These are phyloP conservation scores for Fusarium siculi DNA, from an alignment of 2,329 filamentous ascomycete species.

Conservation along the genomic window DNA sequence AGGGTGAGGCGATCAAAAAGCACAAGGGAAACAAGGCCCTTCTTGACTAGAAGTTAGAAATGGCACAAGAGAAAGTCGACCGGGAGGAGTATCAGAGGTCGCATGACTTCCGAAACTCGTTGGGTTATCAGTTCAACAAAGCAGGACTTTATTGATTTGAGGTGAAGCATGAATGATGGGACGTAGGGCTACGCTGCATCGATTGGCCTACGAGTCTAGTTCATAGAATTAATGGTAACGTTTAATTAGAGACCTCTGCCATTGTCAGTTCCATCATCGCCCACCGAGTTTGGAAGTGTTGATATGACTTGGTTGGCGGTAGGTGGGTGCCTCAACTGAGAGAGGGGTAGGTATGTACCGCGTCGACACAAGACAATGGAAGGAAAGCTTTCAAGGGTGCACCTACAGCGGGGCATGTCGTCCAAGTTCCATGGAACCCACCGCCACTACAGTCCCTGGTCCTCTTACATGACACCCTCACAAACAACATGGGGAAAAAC, in stretches of 20 bases:
- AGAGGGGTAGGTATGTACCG: not conserved
- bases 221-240: conserved; percentile 6
- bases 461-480: conserved; percentile 9
- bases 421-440: conserved; percentile 1
- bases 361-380: conserved; percentile 1
- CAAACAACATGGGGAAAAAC: conserved; percentile 51
- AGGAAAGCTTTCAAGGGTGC: conserved; percentile 24
- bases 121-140: conserved; percentile 29
- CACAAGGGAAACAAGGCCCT: conserved; percentile 53
- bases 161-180: conserved; percentile 5
- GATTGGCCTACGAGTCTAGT: not conserved
- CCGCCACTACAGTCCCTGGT: conserved; percentile 15
- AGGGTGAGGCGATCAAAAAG: conserved; percentile 55
- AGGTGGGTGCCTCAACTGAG: not conserved
- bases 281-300: not conserved
- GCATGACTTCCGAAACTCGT: conserved; percentile 40
- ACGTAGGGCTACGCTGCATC: not conserved
- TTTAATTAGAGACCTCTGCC: not conserved
- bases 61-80: conserved; percentile 45
- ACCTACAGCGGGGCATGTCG: conserved; percentile 32
- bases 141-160: conserved; percentile 1
- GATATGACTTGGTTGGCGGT: not conserved
- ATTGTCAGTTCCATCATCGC: not conserved
- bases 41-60: conserved; percentile 54
- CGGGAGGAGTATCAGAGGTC: conserved; percentile 44